Conservation (phyloP, 2,329 filamentous ascomycete species). For the Harringtonia lauricola region DNA sequence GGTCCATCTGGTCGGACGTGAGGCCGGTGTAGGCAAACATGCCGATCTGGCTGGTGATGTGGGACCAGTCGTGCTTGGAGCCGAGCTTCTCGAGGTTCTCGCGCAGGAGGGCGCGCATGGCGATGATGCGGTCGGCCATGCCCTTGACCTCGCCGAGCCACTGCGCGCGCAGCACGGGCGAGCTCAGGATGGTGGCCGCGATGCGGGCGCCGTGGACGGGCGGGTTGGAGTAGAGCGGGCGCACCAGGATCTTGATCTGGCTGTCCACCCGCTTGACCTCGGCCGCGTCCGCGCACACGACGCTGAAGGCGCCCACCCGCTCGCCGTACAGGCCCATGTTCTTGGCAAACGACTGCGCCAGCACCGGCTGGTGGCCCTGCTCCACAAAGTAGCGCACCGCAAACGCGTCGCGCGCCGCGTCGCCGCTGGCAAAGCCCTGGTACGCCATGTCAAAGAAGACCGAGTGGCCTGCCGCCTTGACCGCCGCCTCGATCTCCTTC, state of each 20-base stretch:
- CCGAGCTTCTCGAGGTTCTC: slow-evolving; percentile 90
- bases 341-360: slow-evolving; percentile 95
- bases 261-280: slow-evolving; percentile 93
- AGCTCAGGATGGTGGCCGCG: slow-evolving; percentile 83
- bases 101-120: slow-evolving; percentile 91
- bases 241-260: slow-evolving; percentile 96
- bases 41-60: slow-evolving; percentile 97
- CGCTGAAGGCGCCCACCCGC: slow-evolving; percentile 92
- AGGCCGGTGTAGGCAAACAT: slow-evolving; percentile 99
- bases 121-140: slow-evolving; percentile 99
- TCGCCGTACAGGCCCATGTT: slow-evolving; percentile 99
- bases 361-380: slow-evolving; percentile 77
- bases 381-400: slow-evolving; percentile 87
- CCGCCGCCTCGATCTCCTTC: slow-evolving; percentile 75
- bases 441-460: slow-evolving; percentile 99
- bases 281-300: slow-evolving; percentile 63
- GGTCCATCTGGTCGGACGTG: slow-evolving; percentile 82
- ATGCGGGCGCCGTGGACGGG: slow-evolving; percentile 94
- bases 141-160: slow-evolving; percentile 96
- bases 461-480: slow-evolving; percentile 81
- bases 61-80: slow-evolving; percentile 95
- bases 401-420: slow-evolving; percentile 88
- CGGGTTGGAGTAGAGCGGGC: slow-evolving; percentile 96
- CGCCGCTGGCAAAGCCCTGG: slow-evolving; percentile 91
- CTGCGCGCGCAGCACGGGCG: slow-evolving; percentile 73